A percentile compares a stretch with the other conserved stretches of the same genome.
Conservation (phyloP, 495 filamentous ascomycete genomes). For the Monascus purpureus region DNA sequence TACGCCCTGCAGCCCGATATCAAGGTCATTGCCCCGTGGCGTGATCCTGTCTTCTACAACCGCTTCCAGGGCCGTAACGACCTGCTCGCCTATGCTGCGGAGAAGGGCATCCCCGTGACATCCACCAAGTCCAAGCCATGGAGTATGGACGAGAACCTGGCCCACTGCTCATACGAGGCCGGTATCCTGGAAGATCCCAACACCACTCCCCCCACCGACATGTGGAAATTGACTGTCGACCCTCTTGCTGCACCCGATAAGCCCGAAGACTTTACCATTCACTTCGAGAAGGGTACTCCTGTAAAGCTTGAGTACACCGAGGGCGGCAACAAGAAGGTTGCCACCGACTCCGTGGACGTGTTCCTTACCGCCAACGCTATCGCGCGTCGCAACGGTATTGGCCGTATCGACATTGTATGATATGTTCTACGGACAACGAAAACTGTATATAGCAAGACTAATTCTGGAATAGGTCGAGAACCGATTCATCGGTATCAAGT, state of each 20-base stretch:
- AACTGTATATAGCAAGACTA: too few relatives aligned
- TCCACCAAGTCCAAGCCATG: slow-evolving; percentile 80
- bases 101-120: slow-evolving; percentile 70
- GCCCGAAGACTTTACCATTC: slow-evolving; percentile 61
- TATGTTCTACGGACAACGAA: too few relatives aligned
- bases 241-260: slow-evolving; percentile 62
- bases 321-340: slow-evolving; percentile 37
- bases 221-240: slow-evolving; percentile 74
- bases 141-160: slow-evolving; percentile 73
- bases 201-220: slow-evolving; percentile 52
- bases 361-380: slow-evolving; percentile 73
- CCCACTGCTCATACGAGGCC: slow-evolving; percentile 84
- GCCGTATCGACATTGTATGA: slow-evolving; percentile 74
- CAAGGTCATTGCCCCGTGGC: slow-evolving; percentile 84
- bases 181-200: slow-evolving; percentile 46
- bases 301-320: slow-evolving; percentile 48
- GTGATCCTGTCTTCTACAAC: slow-evolving; percentile 70
- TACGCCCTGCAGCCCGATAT: slow-evolving; percentile 60
- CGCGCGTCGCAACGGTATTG: slow-evolving; percentile 62
- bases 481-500: slow-evolving; percentile 76
- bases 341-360: slow-evolving; percentile 63
- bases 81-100: slow-evolving; percentile 72
- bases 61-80: slow-evolving; percentile 73
- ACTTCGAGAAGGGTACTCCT: slow-evolving; percentile 80
- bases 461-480: slow-evolving; percentile 43